phyloP scores from a whole-genome alignment of 169 alveolate species.

The Plasmodium cynomolgi region DNA sequence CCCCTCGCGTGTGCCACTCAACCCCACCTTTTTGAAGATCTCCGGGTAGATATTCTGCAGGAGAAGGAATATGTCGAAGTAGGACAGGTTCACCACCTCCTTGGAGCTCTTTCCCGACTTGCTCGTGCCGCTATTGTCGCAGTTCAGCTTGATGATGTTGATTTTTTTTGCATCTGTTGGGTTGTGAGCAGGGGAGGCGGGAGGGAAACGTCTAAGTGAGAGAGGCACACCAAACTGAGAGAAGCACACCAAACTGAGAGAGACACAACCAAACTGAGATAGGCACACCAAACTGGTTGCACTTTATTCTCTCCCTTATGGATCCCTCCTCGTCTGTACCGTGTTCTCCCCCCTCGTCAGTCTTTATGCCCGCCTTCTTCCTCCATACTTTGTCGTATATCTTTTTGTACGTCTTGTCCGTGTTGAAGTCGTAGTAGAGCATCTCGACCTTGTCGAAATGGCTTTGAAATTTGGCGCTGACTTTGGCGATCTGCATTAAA shows the following conservation, averaged over 20 bases:
- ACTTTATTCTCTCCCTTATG: background rate
- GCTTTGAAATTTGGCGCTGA: constrained; percentile 31
- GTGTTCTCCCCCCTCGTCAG: constrained; percentile 14
- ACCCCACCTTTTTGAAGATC: constrained; percentile 42
- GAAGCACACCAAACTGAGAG: too few species aligned
- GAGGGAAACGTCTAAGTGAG: background rate
- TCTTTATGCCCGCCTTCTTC: constrained; percentile 15
- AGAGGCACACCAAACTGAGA: too few species aligned
- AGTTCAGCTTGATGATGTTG: constrained; percentile 35
- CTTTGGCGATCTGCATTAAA: constrained; percentile 16
- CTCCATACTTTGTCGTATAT: constrained; percentile 57
- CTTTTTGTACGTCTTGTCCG: constrained; percentile 66
- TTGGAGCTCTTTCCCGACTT: constrained; percentile 14
- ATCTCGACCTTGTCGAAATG: constrained; percentile 58
- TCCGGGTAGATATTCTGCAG: constrained; percentile 63
- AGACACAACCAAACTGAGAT: too few species aligned
- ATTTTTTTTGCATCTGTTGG: constrained; percentile 30
- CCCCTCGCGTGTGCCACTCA: background rate
- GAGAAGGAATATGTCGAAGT: constrained; percentile 44
- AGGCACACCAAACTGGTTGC: background rate
- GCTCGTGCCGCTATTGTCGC: background rate
- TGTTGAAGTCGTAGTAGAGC: constrained; percentile 47
- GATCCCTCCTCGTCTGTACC: background rate
- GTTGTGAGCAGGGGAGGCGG: background rate
- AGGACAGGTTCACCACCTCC: constrained; percentile 47